Percentiles rank a stretch among this genome's conserved stretches.
These are phyloP conservation scores for Trichodelitschia bisporula DNA, from an alignment of 495 filamentous ascomycete species.

Conservation along the genomic window DNA sequence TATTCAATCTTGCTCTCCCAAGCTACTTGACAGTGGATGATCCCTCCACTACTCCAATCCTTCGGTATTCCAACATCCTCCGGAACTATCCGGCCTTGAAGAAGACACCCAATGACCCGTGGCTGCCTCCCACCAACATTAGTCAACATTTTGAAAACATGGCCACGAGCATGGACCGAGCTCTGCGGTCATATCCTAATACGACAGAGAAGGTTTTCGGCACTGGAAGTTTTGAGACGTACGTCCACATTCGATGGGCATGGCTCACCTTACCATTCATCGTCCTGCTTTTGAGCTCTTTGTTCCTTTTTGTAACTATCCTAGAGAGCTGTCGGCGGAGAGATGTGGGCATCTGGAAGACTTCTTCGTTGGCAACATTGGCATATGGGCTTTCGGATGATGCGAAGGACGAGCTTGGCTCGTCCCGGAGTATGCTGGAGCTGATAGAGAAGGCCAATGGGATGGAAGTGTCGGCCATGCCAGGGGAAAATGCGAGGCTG, in stretches of 20 bases:
- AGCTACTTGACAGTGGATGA: not conserved
- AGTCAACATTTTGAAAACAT: no score
- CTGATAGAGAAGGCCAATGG: no score
- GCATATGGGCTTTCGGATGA: slow-evolving; percentile 7
- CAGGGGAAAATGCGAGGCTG: no score
- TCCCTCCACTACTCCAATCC: no score
- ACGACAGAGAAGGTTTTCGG: slow-evolving; percentile 1
- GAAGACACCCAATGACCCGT: no score
- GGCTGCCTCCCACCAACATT: slow-evolving; percentile 3
- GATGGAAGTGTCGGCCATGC: no score
- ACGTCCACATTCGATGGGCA: slow-evolving; percentile 5
- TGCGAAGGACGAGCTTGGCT: slow-evolving; percentile 6
- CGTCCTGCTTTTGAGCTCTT: slow-evolving; percentile 3
- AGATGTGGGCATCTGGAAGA: slow-evolving; percentile 9
- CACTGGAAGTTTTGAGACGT: slow-evolving; percentile 3
- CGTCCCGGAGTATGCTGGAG: no score
- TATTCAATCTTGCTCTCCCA: slow-evolving; percentile 5
- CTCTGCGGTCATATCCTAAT: slow-evolving; percentile 2
- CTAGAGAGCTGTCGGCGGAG: slow-evolving; percentile 3
- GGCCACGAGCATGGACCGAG: slow-evolving; percentile 5
- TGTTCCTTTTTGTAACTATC: slow-evolving; percentile 7
- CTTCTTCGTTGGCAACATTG: slow-evolving; percentile 7
- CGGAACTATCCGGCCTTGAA: no score
- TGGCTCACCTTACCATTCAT: slow-evolving; percentile 6
- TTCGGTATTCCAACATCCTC: no score